Evolutionary conservation across 2,329 filamentous ascomycete genomes (phyloP), one percentile per base, ranked within the genome.

Genomic region (Aquanectria penicillioides): DNA sequence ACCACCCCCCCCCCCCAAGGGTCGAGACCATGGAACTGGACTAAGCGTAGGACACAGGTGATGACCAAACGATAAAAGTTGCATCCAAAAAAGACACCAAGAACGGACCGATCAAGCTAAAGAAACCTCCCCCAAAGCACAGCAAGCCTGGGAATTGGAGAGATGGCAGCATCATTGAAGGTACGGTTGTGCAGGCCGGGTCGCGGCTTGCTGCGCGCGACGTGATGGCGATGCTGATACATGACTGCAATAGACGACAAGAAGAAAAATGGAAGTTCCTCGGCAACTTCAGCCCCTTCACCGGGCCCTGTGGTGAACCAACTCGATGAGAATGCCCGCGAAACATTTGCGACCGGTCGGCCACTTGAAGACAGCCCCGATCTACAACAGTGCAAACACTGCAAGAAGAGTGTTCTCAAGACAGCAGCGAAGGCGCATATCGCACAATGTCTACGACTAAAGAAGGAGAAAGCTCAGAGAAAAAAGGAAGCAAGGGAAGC

Each of bases 301-400:
- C 85, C 84, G 1, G 80, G 81, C 4, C 84, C 86, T 1, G 79
- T 87, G 2, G 83, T 88, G 15, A 89, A 88, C 69, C 85, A 87
- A 50, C 84, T 97, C 48, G 92, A 96, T 69, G 89, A 93, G 59
- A 86, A 82, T 61, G 88, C 91, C 12, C 86, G 91, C 67, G 88
- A 92, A 59, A 91, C 91, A 5, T 97, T 97, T 75, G 83, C 88
- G 4, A 94, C 89, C 41, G 92, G 93, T 61, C 88, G 90, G 57
- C 93, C 93, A 0, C 84, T 97, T 66, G 89, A 93, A 68, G 94
- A 97, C 71, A 83, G 82, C 55, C 86, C 91, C 10, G 92, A 97
- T 63, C 84, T 92, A 9, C 88, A 95, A 47, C 84, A 90, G 66
- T 99, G 94, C 83, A 97, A 95, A 74, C 93, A 96, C 74, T 99